Percentiles rank a stretch among this genome's conserved stretches.
Evolutionary conservation across 1,284 basidiomycete genomes (phyloP).

Genomic region (Melampsora larici-populina): DNA sequence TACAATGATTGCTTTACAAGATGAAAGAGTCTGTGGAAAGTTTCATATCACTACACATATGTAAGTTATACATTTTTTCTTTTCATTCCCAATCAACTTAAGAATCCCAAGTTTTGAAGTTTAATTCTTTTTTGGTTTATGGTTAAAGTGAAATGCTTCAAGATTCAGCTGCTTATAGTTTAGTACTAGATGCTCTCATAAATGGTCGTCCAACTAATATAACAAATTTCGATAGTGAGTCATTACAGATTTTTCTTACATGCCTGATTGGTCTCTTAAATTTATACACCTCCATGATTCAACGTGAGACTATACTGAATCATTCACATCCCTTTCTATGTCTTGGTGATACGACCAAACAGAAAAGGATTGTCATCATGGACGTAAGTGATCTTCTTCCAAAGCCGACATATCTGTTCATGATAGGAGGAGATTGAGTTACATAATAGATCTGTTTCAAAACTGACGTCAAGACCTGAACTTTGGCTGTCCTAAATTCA

Average conservation of each 20-base stretch:
- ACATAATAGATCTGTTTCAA: too few species aligned
- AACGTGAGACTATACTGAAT: background rate
- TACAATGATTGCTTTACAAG: background rate
- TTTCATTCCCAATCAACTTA: background rate
- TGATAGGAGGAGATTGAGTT: too few species aligned
- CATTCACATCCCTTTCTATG: background rate
- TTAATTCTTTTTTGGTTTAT: background rate
- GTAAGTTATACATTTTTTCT: background rate
- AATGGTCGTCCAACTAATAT: background rate
- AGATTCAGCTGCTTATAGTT: background rate
- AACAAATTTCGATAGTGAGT: constrained; percentile 1
- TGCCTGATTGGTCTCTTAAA: too few species aligned
- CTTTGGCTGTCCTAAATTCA: too few species aligned
- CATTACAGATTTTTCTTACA: background rate
- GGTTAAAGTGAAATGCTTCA: background rate
- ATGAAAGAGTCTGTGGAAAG: background rate
- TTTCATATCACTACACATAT: background rate
- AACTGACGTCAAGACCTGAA: too few species aligned
- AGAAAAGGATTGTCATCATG: too few species aligned
- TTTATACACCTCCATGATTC: background rate
- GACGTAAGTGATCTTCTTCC: too few species aligned
- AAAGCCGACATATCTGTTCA: too few species aligned
- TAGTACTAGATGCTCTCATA: background rate
- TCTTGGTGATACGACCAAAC: background rate
- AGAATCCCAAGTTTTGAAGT: background rate